Percentiles rank a stretch among this genome's conserved stretches.
These are phyloP conservation scores for Platanus orientalis DNA, from an alignment of 164 flowering plant species.

Conservation along the genomic window DNA sequence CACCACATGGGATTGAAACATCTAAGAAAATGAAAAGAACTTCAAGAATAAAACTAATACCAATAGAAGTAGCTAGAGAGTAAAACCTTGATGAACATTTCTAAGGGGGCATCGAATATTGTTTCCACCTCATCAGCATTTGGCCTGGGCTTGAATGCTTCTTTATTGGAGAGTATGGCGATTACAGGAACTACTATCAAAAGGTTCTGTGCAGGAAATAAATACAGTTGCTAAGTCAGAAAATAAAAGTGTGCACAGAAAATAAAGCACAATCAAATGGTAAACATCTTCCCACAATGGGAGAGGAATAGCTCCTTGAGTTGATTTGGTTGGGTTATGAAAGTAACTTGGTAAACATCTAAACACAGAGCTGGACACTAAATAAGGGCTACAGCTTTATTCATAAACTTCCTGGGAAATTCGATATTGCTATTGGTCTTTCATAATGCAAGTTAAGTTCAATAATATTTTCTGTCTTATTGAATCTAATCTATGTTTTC, in stretches of 20 bases:
- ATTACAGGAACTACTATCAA: slow-evolving; percentile 79
- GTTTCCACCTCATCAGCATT: slow-evolving; percentile 77
- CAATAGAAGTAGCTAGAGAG: background rate
- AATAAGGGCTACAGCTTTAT: no score
- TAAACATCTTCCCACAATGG: no score
- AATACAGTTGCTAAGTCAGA: background rate
- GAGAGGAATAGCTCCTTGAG: background rate
- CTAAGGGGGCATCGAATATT: slow-evolving; percentile 85
- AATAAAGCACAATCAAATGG: background rate
- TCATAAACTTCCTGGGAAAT: no score
- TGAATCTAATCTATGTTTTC: no score
- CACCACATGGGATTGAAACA: background rate
- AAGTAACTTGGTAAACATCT: no score
- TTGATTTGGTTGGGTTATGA: no score
- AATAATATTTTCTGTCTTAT: no score
- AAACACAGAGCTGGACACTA: no score
- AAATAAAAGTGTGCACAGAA: no score
- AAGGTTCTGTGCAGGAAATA: slow-evolving; percentile 47
- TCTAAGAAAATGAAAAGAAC: background rate
- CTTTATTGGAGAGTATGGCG: slow-evolving; percentile 61
- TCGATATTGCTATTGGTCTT: no score
- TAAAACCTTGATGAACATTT: slow-evolving; percentile 88
- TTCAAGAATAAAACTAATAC: background rate
- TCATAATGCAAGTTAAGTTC: no score
- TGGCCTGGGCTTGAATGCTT: slow-evolving; percentile 55